Conservation (phyloP, 139 green algal species). For the Coelastrella sp. region DNA sequence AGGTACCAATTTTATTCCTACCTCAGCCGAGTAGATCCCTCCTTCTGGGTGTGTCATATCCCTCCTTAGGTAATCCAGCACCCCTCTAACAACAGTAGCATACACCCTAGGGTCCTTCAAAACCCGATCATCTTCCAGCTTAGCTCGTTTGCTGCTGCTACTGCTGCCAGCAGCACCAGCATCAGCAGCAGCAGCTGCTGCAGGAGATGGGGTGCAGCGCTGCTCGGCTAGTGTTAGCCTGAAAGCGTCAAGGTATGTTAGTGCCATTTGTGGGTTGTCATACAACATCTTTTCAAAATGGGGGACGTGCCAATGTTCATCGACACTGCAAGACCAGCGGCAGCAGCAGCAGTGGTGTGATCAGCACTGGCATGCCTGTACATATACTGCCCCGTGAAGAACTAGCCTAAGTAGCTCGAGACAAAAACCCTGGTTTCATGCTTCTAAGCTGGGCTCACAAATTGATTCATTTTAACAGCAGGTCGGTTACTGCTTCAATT, state of each 20-base stretch:
- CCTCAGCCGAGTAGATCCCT: conserved; percentile 90
- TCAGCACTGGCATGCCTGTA: conserved; percentile 35
- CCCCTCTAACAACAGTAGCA: conserved; percentile 70
- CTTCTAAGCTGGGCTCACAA: no score
- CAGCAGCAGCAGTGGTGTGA: not conserved
- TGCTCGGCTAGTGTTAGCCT: conserved; percentile 26
- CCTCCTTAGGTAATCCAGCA: conserved; percentile 89
- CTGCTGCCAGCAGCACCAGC: conserved; percentile 2
- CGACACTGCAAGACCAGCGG: conserved; percentile 37
- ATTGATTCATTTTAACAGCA: no score
- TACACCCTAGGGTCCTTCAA: conserved; percentile 18
- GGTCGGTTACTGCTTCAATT: no score
- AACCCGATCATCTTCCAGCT: not conserved
- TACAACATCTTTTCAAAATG: conserved; percentile 90
- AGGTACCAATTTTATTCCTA: conserved; percentile 6
- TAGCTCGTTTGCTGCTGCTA: not conserved
- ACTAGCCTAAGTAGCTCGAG: no score
- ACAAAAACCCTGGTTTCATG: no score
- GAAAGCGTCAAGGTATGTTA: conserved; percentile 81
- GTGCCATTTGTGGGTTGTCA: conserved; percentile 89
- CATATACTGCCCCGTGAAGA: conserved; percentile 41
- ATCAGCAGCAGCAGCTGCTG: conserved; percentile 6
- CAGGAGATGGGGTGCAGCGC: not conserved
- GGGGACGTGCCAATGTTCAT: conserved; percentile 85
- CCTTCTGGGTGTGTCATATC: conserved; percentile 87